phyloP scores from a whole-genome alignment of 768 basidiomycete genomes.

The Naganishia vaughanmartiniae region DNA sequence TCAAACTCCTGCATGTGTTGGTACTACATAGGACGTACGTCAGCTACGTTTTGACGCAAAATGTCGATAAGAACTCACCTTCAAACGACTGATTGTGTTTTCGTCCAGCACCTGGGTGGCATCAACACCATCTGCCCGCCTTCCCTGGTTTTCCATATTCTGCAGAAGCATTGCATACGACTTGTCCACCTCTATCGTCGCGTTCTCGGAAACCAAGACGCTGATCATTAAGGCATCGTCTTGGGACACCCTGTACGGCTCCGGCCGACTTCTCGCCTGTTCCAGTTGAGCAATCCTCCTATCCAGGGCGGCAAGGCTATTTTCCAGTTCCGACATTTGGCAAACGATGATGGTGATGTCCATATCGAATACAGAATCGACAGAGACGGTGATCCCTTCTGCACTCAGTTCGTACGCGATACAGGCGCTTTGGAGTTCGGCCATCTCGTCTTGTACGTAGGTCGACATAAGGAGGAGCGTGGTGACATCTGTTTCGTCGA shows the following conservation, averaged over 20 bases:
- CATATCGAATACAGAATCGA: constrained; percentile 9
- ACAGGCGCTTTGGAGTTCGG: constrained; percentile 4
- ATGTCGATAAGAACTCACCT: background rate
- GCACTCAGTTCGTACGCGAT: background rate
- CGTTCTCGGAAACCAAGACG: background rate
- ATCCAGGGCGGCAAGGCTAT: constrained; percentile 15
- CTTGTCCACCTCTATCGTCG: background rate
- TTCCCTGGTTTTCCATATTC: background rate
- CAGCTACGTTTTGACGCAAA: too few relatives aligned
- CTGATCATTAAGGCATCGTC: background rate
- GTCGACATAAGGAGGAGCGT: constrained; percentile 16
- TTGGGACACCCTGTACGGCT: constrained; percentile 13
- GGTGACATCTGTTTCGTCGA: constrained; percentile 3
- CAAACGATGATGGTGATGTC: constrained; percentile 7
- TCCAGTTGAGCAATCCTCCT: constrained; percentile 14
- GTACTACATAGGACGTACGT: background rate
- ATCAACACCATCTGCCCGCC: background rate
- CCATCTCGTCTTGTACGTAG: constrained; percentile 6
- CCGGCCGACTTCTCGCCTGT: constrained; percentile 1
- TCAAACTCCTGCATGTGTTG: constrained; percentile 1
- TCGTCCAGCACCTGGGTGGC: background rate
- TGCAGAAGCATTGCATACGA: background rate
- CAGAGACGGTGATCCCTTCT: background rate
- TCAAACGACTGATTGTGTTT: constrained; percentile 14
- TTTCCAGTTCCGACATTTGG: background rate